A percentile compares a stretch with the other conserved stretches of the same genome.
phyloP scores from a whole-genome alignment of 768 basidiomycete genomes.

The Amanita rubescens region DNA sequence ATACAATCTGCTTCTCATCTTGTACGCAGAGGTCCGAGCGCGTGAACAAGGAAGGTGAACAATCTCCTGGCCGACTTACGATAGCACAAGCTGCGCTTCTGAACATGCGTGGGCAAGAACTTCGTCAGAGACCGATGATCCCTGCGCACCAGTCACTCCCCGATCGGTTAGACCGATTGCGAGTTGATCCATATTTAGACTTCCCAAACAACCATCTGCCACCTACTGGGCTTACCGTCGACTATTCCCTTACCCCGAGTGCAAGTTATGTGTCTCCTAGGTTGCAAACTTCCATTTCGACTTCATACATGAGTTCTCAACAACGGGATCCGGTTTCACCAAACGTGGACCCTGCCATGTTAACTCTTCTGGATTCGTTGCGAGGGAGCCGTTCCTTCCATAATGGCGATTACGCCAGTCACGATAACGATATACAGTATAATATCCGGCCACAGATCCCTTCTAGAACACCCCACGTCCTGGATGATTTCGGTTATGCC shows the following conservation, averaged over 20 bases:
- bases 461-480: not conserved
- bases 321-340: slow-evolving; percentile 3
- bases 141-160: slow-evolving; percentile 13
- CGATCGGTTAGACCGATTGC: slow-evolving; percentile 2
- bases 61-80: slow-evolving; percentile 56
- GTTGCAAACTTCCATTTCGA: not conserved
- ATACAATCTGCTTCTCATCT: not conserved
- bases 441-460: slow-evolving; percentile 9
- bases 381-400: slow-evolving; percentile 16
- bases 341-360: slow-evolving; percentile 30
- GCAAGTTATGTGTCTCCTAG: slow-evolving; percentile 10
- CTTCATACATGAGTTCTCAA: not conserved
- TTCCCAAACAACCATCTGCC: slow-evolving; percentile 19
- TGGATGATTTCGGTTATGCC: slow-evolving; percentile 4
- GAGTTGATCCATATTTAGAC: slow-evolving; percentile 14
- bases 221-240: slow-evolving; percentile 25
- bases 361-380: slow-evolving; percentile 29
- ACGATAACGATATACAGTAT: slow-evolving; percentile 9
- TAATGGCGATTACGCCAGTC: slow-evolving; percentile 8
- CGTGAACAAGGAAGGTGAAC: slow-evolving; percentile 49
- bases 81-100: slow-evolving; percentile 75
- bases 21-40: slow-evolving; percentile 53
- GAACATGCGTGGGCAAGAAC: slow-evolving; percentile 65
- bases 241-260: slow-evolving; percentile 31
- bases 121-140: slow-evolving; percentile 23